Evolutionary conservation across 2,329 filamentous ascomycete genomes (phyloP), one percentile per base, ranked within the genome.

Genomic region (Cyphellophora attinorum): DNA sequence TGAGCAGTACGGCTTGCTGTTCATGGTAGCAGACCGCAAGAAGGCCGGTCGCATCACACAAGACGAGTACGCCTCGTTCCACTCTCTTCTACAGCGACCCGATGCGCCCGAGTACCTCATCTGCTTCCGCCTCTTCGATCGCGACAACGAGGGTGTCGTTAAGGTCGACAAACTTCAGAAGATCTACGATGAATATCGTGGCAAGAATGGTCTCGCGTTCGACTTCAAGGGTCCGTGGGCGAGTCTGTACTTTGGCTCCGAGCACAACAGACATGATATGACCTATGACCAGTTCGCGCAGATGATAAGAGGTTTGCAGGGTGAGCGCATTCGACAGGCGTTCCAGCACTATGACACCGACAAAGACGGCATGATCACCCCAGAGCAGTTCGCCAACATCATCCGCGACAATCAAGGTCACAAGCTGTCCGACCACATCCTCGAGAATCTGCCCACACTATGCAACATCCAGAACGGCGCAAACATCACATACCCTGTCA

Each of bases 141-240:
- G 85, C 50, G 79, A 89, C 33, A 76, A 83, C 42, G 82, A 77
- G 13, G 91, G 91, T 41, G 74, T 74, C 31, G 85, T 98, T 53
- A 89, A 88, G 58, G 94, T 89, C 55, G 82, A 93, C 25, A 77
- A 86, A 51, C 88, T 98, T 63, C 78, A 85, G 54, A 72, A 76
- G 39, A 67, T 89, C 39, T 95, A 93, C 63, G 82, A 89, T 62
- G 68, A 79, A 51, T 93, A 93, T 72, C 93, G 89, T 67, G 79
- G 81, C n/a, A 65, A 77, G 15, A 72, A 84, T 40, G 85, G 74
- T 57, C 81, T 98, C 44, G 85, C 91, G 11, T 96, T 98, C 55
- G 84, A 98, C 61, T 96, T 91, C 88, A 82, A 88, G 55, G 93
- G 84, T 45, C 85, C 94, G 58, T 98, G 91, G 91, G 89, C 86